Base-by-base conservation (phyloP, 2,329 filamentous ascomycete species). In the Leptographium galeiforme region DNA sequence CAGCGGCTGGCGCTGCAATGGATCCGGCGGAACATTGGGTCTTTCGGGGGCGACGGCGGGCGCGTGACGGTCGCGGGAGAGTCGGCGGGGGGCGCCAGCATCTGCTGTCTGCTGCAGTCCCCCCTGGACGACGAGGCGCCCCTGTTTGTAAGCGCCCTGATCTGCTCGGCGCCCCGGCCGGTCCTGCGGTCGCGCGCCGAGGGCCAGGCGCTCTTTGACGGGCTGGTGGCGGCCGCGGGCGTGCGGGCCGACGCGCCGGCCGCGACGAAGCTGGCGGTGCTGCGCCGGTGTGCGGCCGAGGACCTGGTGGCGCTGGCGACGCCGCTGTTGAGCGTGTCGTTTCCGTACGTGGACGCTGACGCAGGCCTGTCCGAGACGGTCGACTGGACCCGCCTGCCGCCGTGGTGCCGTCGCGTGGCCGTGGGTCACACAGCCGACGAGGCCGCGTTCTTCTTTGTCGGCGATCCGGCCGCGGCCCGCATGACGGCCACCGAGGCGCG, bases 21-120 rank as follows among this genome's bases (percentile, higher is more conserved):
- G 68, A 72, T 81, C 0, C 71, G 77, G 50, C 66, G 66, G 12
- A 63, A 81, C 55, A 76, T 81, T 50, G 58, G 63, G 2, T 60
- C 66, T 2, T 81, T 82, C 51, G 77, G 78, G 0, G 77, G 78
- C 3, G 71, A 81, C 51, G 68, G 70, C 0, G 57, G 61, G 1
- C 68, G 72, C 6, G 73, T 82, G 0, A 79, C 76, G 0, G 70
- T 81, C 16, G 72, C 71, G 56, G 78, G 79, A 0, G 73, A 78
- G 56, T 75, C 72, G 8, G 77, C 79, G 0, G 78, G 79, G 2
- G 78, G 66, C 0, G 74, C 73, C 2, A 67, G 65, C 11, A 71
- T 76, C 6, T 41, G 38, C 46, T 74, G 75, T 51, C 62, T 77
- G 6, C 67, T 71, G 19, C 61, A 72, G 33, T 67, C 69, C 2